These are phyloP conservation scores for Pezicula rhizophila DNA, from an alignment of 2,329 filamentous ascomycete genomes.

Conservation along the genomic window DNA sequence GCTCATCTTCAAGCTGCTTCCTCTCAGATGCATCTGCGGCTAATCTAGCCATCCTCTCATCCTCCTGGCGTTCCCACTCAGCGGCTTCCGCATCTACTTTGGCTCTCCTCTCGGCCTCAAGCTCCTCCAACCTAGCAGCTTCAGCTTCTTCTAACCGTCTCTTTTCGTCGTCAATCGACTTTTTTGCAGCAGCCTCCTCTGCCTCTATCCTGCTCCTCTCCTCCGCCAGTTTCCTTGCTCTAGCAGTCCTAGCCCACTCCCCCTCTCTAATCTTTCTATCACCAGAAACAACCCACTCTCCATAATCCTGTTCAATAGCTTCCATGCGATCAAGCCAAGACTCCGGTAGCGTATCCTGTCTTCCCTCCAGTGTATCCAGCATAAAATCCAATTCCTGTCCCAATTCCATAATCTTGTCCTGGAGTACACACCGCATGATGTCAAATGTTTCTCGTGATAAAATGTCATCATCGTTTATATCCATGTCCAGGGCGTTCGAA, in stretches of 20 bases:
- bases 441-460: slow-evolving; percentile 38
- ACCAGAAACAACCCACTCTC: slow-evolving; percentile 73
- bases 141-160: slow-evolving; percentile 8
- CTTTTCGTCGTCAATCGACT: background rate
- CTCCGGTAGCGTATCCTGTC: slow-evolving; percentile 77
- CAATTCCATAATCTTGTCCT: slow-evolving; percentile 61
- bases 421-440: slow-evolving; percentile 57
- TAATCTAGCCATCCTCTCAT: background rate
- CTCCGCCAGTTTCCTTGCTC: slow-evolving; percentile 21
- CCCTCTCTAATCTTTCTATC: slow-evolving; percentile 67
- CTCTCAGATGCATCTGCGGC: background rate
- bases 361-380: slow-evolving; percentile 80
- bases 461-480: slow-evolving; percentile 2
- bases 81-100: background rate
- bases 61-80: background rate
- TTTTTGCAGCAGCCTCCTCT: slow-evolving; percentile 6
- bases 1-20: background rate
- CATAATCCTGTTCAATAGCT: slow-evolving; percentile 68
- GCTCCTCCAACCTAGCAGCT: slow-evolving; percentile 2
- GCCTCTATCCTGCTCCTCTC: slow-evolving; percentile 17
- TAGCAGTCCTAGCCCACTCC: slow-evolving; percentile 39
- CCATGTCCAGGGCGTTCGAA: slow-evolving; percentile 2
- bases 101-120: background rate
- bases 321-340: slow-evolving; percentile 86
- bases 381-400: slow-evolving; percentile 75